Base-by-base conservation (phyloP, 2,329 filamentous ascomycete genomes). In the Epichloe festucae region DNA sequence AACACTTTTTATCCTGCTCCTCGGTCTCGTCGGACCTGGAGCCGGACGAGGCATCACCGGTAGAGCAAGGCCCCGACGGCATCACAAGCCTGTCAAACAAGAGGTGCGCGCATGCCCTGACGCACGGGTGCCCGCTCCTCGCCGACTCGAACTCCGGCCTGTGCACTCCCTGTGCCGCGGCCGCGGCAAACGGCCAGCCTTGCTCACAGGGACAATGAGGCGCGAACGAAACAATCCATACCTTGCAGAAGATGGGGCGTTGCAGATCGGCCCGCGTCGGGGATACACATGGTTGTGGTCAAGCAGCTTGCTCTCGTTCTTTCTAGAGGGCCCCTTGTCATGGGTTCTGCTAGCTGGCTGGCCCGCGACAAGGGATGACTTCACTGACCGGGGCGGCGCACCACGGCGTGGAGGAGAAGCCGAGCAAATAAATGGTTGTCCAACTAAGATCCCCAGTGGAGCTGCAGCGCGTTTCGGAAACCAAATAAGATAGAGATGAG, bases 71-170 rank as follows among this genome's bases (percentile, higher is more conserved):
- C 39, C n/a, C 52, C 23, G 31, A 53, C 17, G 55, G 49, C 40
- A 54, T 59, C 31, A 34, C 51, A 40, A 55, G 51, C 12, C 46
- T 57, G 12, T 59, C 62, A 7, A 64, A 64, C 57, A 63, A 62
- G 49, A 58, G 50, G 44, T 64, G 62, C 48, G 60, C 60, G 15
- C 62, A 64, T 44, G 50, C 55, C 11, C 39, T 52, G 17, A 60
- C 59, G 11, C 62, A 64, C 43, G 40, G 55, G 14, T 64, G 62
- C 48, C 59, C 60, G 4, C 60, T 56, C 42, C 54, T 64, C 14
- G 57, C 60, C 8, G 62, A 64, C 52, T 63, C 61, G 45, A 62
- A 61, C 39, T 53, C 54, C 11, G 53, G 47, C 5, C 54, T 64
- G 10, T 64, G 62, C 53, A 51, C 49, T 15, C 54, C 56, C 15